Conservation (phyloP, 75 land plant genomes). For the Sequoiadendron giganteum region DNA sequence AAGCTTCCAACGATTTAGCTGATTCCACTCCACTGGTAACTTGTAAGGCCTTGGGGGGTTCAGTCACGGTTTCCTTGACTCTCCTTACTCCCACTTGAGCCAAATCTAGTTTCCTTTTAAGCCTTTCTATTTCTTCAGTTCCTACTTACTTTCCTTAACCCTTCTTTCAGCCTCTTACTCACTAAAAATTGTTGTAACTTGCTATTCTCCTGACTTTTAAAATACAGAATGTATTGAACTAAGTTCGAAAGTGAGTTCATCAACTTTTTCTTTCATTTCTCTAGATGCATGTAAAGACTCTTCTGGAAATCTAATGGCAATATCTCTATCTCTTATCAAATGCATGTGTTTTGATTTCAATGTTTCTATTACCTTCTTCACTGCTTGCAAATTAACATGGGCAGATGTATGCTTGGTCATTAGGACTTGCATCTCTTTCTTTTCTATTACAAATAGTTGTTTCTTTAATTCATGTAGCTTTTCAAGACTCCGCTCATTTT, state of each 20-base stretch:
- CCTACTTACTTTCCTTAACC: conserved; percentile 56
- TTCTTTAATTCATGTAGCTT: conserved; percentile 39
- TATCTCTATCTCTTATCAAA: conserved; percentile 35
- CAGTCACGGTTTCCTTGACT: conserved; percentile 55
- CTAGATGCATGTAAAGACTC: conserved; percentile 35
- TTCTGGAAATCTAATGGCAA: conserved; percentile 37
- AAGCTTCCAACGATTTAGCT: conserved; percentile 60
- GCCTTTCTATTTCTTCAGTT: conserved; percentile 47
- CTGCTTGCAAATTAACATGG: conserved; percentile 48
- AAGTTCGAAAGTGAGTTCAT: conserved; percentile 65
- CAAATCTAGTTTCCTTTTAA: background rate
- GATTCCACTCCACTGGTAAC: conserved; percentile 72
- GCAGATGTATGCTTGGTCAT: conserved; percentile 45
- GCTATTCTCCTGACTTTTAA: no score
- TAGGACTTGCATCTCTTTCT: conserved; percentile 35
- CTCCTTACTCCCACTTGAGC: conserved; percentile 43
- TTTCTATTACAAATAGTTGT: conserved; percentile 49
- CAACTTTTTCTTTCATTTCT: conserved; percentile 54
- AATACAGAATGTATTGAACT: conserved; percentile 1
- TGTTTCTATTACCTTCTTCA: conserved; percentile 50
- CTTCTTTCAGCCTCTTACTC: conserved; percentile 29
- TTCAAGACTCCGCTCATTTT: conserved; percentile 45
- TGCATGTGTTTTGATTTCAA: conserved; percentile 35
- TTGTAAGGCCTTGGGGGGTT: conserved; percentile 7
- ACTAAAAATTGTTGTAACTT: background rate